Evolutionary conservation across 1,139 yeast species (phyloP).

Genomic region (Geotrichum bryndzae): DNA sequence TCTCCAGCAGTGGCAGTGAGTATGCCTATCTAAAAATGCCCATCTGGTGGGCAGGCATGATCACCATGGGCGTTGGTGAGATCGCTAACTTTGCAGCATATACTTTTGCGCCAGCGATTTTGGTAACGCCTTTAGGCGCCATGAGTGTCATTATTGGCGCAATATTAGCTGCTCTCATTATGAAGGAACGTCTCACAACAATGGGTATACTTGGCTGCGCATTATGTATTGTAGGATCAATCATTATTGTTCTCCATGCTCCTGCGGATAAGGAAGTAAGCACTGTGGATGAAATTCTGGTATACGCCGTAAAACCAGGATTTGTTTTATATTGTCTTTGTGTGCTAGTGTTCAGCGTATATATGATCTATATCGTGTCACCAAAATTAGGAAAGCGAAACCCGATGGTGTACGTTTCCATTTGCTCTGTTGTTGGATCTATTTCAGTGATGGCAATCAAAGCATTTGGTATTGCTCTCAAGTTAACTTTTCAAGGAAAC

Average conservation of each 20-base stretch:
- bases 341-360: conserved; percentile 61
- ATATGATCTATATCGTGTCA: conserved; percentile 78
- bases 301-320: conserved; percentile 75
- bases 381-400: conserved; percentile 74
- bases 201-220: conserved; percentile 93
- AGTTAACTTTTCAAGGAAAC: conserved; percentile 76
- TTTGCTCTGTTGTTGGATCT: conserved; percentile 86
- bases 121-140: conserved; percentile 91
- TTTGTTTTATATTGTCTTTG: conserved; percentile 60
- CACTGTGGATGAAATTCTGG: conserved; percentile 82
- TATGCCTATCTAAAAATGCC: conserved; percentile 75
- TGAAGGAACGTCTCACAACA: conserved; percentile 81
- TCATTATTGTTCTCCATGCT: conserved; percentile 85
- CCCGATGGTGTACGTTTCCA: conserved; percentile 86
- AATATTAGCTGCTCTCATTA: conserved; percentile 74
- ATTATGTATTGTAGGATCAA: conserved; percentile 80
- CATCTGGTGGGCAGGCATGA: conserved; percentile 92
- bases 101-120: conserved; percentile 89
- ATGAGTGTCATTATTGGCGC: conserved; percentile 82
- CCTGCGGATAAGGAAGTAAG: conserved; percentile 87
- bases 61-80: conserved; percentile 88
- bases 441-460: conserved; percentile 88
- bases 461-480: conserved; percentile 89
- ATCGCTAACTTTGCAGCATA: conserved; percentile 91
- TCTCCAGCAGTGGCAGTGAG: conserved; percentile 64